Base-by-base conservation (phyloP, 2,329 filamentous ascomycete genomes). In the Huntiella savannae region DNA sequence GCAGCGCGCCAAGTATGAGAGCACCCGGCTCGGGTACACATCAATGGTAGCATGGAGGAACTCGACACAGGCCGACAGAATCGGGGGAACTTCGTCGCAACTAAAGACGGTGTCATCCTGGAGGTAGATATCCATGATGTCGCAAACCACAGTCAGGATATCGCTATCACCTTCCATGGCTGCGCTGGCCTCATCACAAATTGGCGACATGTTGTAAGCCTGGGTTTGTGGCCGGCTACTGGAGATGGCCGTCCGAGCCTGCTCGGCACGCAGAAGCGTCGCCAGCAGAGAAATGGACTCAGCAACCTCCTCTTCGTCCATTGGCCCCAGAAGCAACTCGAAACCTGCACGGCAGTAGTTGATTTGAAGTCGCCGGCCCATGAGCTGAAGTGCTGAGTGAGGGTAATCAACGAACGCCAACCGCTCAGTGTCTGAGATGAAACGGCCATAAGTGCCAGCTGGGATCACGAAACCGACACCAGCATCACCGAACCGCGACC, bases 1-100 rank as follows among this genome's bases (percentile, higher is more conserved):
- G 58, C 84, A 92, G 48, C 84, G 77, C 3, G 79, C 76, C 55
- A 98, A 71, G 58, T 88, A 83, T 3, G 88, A 86, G 87, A 91
- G 96, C 4, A 94, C 77, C 50, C 87, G 72, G 48, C 81, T 82
- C 0, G 91, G 88, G 44, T 80, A 75, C n/a, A 72, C 81, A 54
- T 71, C 68, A 19, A 91, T 61, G 13, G 92, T 64, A 2, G 79
- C 75, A 53, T 81, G 73, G 34, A 93, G 65, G 55, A 96, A 95
- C 45, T 85, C 79, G 16, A 87, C 63, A 57, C 85, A 93, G 17
- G 82, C 75, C 8, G 67, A 65, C 47, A 79, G 59, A 41, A 87
- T 70, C 2, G 79, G 68, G 22, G 92, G 68, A 33, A 77, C 73
- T 37, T 78, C 62, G 8, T 75, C 73, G 36, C 77, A 75, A n/a